Percentiles rank a stretch among this genome's conserved stretches.
Conservation (phyloP, 768 basidiomycete species). For the Clitopilus passeckerianus region DNA sequence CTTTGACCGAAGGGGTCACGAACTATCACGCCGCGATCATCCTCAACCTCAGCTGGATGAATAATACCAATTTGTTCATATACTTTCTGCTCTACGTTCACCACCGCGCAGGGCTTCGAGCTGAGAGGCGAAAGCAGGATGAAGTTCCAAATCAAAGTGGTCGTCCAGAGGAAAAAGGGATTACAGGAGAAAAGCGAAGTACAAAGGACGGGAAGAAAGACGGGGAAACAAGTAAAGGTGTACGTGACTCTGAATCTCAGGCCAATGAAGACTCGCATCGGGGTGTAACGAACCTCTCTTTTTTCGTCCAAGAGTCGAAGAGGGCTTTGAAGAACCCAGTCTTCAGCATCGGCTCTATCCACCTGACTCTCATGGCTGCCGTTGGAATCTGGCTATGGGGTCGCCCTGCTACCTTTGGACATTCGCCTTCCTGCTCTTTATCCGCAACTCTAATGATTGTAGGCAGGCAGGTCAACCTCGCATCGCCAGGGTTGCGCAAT, state of each 20-base stretch:
- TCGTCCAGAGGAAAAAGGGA: too few species aligned
- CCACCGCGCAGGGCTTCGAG: slow-evolving; percentile 3
- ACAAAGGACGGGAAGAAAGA: neutral
- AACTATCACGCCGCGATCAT: slow-evolving; percentile 18
- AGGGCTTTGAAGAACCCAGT: neutral
- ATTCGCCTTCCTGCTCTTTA: neutral
- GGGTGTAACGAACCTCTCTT: neutral
- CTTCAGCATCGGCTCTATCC: slow-evolving; percentile 12
- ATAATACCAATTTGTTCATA: slow-evolving; percentile 14
- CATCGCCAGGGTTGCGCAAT: neutral
- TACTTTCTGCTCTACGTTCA: slow-evolving; percentile 13
- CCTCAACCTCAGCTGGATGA: slow-evolving; percentile 23
- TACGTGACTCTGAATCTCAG: too few species aligned
- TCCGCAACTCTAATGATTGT: neutral
- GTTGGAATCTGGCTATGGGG: slow-evolving; percentile 17
- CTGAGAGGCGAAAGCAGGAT: neutral
- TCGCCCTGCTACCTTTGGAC: slow-evolving; percentile 7
- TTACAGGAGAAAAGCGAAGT: neutral
- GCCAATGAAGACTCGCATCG: too few species aligned
- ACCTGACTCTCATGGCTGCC: slow-evolving; percentile 14
- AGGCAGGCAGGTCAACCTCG: neutral
- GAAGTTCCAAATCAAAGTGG: too few species aligned
- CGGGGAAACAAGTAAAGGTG: too few species aligned
- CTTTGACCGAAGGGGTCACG: slow-evolving; percentile 7
- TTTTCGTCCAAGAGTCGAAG: neutral